phyloP scores from a whole-genome alignment of 306 rosid genomes.

The Cicer chorassanicum region DNA sequence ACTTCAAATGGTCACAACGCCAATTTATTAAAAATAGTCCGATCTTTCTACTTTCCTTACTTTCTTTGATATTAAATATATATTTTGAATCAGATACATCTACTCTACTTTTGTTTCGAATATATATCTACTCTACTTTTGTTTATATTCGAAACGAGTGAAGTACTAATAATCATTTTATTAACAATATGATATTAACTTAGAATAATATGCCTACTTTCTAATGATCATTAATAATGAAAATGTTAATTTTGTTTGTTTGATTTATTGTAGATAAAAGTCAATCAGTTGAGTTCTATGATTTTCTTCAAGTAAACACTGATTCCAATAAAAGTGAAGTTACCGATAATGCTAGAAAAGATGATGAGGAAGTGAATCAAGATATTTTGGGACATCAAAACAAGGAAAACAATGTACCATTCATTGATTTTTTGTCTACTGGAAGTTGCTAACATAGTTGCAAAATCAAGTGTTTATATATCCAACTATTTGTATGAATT shows the following conservation, averaged over 20 bases:
- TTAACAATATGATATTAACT: too few species aligned
- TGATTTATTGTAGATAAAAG: constrained; percentile 57
- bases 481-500: constrained; percentile 13
- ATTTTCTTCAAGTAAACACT: constrained; percentile 78
- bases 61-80: too few species aligned
- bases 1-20: too few species aligned
- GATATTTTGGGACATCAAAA: constrained; percentile 38
- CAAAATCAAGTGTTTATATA: constrained; percentile 4
- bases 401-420: constrained; percentile 48
- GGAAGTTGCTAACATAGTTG: constrained; percentile 43
- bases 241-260: constrained; percentile 8
- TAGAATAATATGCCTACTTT: too few species aligned
- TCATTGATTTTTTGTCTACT: constrained; percentile 69
- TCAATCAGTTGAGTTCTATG: constrained; percentile 69
- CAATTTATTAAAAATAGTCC: too few species aligned
- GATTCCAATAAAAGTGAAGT: constrained; percentile 82
- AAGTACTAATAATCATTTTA: too few species aligned
- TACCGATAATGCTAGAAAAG: constrained; percentile 67
- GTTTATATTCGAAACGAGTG: too few species aligned
- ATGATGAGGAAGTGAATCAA: constrained; percentile 81
- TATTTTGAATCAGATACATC: too few species aligned
- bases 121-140: too few species aligned
- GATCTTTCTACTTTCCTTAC: too few species aligned
- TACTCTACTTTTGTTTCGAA: too few species aligned
- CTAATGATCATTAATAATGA: neutral